A percentile compares a stretch with the other conserved stretches of the same genome.
Evolutionary conservation across 1,284 basidiomycete genomes (phyloP).

Genomic region (Ceratobasidium sp.): DNA sequence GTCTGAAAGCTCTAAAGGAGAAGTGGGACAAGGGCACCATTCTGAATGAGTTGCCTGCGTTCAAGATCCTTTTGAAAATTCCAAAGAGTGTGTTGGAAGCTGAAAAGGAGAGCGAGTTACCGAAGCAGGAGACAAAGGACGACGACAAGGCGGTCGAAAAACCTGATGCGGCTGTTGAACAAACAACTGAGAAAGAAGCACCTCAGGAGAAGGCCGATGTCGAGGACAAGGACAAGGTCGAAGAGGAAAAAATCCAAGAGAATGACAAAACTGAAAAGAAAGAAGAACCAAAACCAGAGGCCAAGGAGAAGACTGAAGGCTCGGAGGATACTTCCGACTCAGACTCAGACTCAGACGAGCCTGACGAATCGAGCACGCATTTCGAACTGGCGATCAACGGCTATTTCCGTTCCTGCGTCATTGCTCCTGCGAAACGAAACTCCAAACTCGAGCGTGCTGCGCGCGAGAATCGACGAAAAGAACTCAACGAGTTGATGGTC

Average conservation of each 20-base stretch:
- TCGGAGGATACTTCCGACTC: not conserved
- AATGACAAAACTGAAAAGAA: not conserved
- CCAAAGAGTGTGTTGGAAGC: not conserved
- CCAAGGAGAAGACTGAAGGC: not conserved
- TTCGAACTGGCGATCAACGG: slow-evolving; percentile 45
- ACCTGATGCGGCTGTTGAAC: no score
- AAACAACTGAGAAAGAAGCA: no score
- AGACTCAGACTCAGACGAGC: not conserved
- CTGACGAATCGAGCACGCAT: not conserved
- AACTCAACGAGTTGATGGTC: slow-evolving; percentile 80
- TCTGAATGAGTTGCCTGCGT: not conserved
- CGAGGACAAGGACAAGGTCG: not conserved
- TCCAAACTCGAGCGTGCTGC: slow-evolving; percentile 61
- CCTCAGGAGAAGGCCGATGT: not conserved
- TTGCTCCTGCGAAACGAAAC: slow-evolving; percentile 72
- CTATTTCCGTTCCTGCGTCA: slow-evolving; percentile 76
- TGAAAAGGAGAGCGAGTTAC: not conserved
- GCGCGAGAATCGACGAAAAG: slow-evolving; percentile 67
- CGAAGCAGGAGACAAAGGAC: not conserved
- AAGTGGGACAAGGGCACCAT: slow-evolving; percentile 4
- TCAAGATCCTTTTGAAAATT: not conserved
- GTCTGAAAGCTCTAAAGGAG: not conserved
- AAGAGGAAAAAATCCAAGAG: not conserved
- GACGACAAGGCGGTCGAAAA: not conserved
- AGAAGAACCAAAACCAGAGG: not conserved